phyloP scores from a whole-genome alignment of 352 stramenopile species.

The Globisporangium recalcitrans region DNA sequence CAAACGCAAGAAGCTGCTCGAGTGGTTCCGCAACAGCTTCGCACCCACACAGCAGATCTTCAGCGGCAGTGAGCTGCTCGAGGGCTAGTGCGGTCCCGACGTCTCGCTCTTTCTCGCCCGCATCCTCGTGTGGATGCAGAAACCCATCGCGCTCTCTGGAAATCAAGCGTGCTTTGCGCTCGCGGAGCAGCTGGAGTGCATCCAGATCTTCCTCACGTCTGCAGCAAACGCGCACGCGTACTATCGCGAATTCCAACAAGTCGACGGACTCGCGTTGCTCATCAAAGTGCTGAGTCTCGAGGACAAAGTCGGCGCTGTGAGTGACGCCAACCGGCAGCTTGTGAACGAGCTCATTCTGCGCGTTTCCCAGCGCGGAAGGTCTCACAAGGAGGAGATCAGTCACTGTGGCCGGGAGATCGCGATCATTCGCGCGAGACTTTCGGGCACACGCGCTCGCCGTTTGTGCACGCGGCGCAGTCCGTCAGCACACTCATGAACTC shows the following conservation, averaged over 20 bases:
- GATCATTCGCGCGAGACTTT: constrained; percentile 47
- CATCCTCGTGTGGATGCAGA: constrained; percentile 67
- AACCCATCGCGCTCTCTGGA: constrained; percentile 17
- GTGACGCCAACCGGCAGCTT: constrained; percentile 20
- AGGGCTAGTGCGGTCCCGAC: constrained; percentile 39
- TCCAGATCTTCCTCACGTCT: constrained; percentile 47
- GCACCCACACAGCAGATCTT: constrained; percentile 1
- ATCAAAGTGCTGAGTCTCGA: constrained; percentile 30
- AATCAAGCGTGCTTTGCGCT: constrained; percentile 22
- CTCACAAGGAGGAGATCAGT: constrained; percentile 47
- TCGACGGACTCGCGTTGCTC: constrained; percentile 42
- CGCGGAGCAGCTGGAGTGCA: constrained; percentile 39
- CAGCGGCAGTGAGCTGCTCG: constrained; percentile 25
- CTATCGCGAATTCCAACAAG: constrained; percentile 49
- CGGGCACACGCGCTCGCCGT: constrained; percentile 42
- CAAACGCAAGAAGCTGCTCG: constrained; percentile 46
- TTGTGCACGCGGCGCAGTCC: constrained; percentile 40
- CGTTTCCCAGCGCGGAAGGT: constrained; percentile 35
- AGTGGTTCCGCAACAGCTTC: constrained; percentile 43
- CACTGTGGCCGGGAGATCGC: constrained; percentile 34
- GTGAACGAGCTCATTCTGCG: constrained; percentile 35
- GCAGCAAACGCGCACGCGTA: constrained; percentile 29
- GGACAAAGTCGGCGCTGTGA: constrained; percentile 5
- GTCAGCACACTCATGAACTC: constrained; percentile 51
- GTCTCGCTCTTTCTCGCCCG: constrained; percentile 55